Conservation (phyloP, 2,329 filamentous ascomycete species). For the Clarireedia paspali region DNA sequence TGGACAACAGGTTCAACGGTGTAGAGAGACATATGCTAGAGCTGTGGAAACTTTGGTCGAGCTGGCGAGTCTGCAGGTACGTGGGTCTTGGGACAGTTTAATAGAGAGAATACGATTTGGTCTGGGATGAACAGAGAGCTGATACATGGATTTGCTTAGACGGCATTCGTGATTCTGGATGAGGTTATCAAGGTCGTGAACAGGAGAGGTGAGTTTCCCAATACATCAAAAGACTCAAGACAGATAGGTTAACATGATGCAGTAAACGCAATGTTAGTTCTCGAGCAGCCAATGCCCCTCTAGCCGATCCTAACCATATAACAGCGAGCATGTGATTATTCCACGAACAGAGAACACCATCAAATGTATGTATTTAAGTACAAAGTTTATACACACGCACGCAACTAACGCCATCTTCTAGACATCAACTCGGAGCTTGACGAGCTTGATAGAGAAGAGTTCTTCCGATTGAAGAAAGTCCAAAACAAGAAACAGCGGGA, state of each 20-base stretch:
- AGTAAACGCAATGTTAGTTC: slow-evolving; percentile 85
- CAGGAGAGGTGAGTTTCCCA: slow-evolving; percentile 60
- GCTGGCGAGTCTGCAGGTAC: slow-evolving; percentile 78
- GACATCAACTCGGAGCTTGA: slow-evolving; percentile 98
- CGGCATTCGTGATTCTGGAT: slow-evolving; percentile 94
- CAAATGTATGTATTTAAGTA: slow-evolving; percentile 56
- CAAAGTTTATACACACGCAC: neutral
- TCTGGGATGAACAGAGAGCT: neutral
- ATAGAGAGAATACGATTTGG: neutral
- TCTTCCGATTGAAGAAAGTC: slow-evolving; percentile 95
- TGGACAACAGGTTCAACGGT: slow-evolving; percentile 92
- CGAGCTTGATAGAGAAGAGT: slow-evolving; percentile 95
- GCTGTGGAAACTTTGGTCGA: slow-evolving; percentile 95
- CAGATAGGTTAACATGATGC: slow-evolving; percentile 19
- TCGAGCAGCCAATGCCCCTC: neutral
- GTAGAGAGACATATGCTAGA: slow-evolving; percentile 89
- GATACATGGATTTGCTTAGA: slow-evolving; percentile 39
- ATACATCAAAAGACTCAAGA: neutral
- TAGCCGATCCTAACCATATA: slow-evolving; percentile 12
- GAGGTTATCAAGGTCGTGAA: slow-evolving; percentile 99
- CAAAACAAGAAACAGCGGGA: slow-evolving; percentile 78
- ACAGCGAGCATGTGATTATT: slow-evolving; percentile 86
- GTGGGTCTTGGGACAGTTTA: slow-evolving; percentile 5
- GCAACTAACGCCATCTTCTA: slow-evolving; percentile 27
- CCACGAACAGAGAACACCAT: slow-evolving; percentile 99